These are phyloP conservation scores for Zizania latifolia DNA, from an alignment of 176 grass and related monocot species.

Conservation along the genomic window DNA sequence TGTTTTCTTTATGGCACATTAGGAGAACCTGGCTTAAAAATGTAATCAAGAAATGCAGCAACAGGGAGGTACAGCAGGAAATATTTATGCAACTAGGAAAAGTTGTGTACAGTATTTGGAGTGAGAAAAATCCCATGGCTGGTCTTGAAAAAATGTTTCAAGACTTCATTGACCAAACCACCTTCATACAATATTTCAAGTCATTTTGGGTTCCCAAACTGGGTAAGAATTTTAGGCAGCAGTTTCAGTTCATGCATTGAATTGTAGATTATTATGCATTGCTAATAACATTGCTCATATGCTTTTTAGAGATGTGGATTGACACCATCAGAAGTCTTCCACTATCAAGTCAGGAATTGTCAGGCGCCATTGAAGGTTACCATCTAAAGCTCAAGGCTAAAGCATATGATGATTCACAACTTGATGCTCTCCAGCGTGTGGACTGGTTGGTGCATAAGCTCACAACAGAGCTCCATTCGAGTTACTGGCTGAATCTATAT, in stretches of 20 bases:
- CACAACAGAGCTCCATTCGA: constrained; percentile 83
- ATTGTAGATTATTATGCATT: constrained; percentile 1
- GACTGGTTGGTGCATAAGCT: constrained; percentile 95
- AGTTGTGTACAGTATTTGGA: constrained; percentile 68
- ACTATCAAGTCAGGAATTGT: constrained; percentile 73
- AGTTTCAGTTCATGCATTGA: background rate
- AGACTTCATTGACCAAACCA: constrained; percentile 88
- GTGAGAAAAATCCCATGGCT: constrained; percentile 53
- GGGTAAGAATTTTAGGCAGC: constrained; percentile 36
- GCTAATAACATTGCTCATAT: constrained; percentile 21
- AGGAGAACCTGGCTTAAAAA: constrained; percentile 87
- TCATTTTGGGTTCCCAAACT: constrained; percentile 93
- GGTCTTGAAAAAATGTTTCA: constrained; percentile 62
- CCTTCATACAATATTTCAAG: constrained; percentile 82
- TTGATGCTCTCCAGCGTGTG: constrained; percentile 69
- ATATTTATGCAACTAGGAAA: constrained; percentile 64
- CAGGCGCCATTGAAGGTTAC: constrained; percentile 74
- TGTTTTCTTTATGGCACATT: constrained; percentile 82
- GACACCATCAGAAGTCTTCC: constrained; percentile 68
- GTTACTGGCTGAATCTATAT: constrained; percentile 81
- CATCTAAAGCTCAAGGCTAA: constrained; percentile 89
- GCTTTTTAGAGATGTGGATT: constrained; percentile 77
- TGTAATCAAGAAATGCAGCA: constrained; percentile 73
- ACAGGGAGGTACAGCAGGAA: constrained; percentile 64
- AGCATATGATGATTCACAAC: constrained; percentile 75